Evolutionary conservation across 2,329 filamentous ascomycete genomes (phyloP).

Genomic region (Colletotrichum gloeosporioides): DNA sequence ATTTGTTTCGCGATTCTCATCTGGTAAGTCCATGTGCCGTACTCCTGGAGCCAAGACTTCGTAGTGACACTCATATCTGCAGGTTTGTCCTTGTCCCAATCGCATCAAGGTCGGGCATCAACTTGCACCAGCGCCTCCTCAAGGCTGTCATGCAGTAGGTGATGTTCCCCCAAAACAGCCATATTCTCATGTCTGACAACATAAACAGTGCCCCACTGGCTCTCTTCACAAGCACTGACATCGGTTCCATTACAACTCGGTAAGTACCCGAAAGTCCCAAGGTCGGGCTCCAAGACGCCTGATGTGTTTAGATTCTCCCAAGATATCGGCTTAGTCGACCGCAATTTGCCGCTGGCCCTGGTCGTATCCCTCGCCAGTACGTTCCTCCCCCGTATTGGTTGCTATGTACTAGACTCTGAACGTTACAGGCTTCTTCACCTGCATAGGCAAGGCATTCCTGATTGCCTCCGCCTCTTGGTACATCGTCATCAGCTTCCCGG

Average conservation of each 20-base stretch:
- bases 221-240: conserved; percentile 23
- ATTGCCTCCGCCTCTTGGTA: conserved; percentile 45
- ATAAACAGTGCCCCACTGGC: conserved; percentile 15
- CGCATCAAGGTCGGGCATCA: conserved; percentile 14
- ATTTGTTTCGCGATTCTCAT: conserved; percentile 17
- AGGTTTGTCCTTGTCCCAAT: conserved; percentile 17
- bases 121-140: conserved; percentile 13
- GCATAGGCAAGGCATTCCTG: conserved; percentile 42
- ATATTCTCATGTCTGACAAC: not conserved
- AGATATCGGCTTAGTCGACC: conserved; percentile 30
- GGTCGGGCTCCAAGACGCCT: not conserved
- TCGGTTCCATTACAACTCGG: conserved; percentile 27
- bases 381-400: not conserved
- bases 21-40: not conserved
- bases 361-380: conserved; percentile 23
- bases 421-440: conserved; percentile 21
- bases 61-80: not conserved
- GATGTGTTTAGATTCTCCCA: conserved; percentile 23
- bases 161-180: not conserved
- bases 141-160: conserved; percentile 15
- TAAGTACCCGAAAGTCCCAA: conserved; percentile 18
- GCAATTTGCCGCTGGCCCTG: conserved; percentile 25
- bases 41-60: too few species aligned
- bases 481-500: conserved; percentile 39
- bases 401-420: not conserved